Percentiles rank a stretch among this genome's conserved stretches.
Conservation (phyloP, 805 yeast species). For the Candida vaughaniae region DNA sequence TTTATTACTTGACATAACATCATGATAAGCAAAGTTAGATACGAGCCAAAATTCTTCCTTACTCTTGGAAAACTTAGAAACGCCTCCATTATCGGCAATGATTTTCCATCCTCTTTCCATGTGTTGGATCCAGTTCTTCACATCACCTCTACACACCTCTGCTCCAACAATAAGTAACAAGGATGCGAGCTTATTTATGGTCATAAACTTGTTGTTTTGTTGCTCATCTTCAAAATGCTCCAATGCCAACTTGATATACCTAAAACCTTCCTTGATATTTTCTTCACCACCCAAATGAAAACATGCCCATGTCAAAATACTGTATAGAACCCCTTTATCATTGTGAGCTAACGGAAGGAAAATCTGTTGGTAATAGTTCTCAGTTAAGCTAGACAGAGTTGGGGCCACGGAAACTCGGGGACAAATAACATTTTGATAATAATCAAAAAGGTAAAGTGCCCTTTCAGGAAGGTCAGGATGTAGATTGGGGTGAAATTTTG, state of each 20-base stretch:
- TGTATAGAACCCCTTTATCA: slow-evolving; percentile 51
- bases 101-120: slow-evolving; percentile 65
- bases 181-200: slow-evolving; percentile 56
- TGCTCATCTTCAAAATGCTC: slow-evolving; percentile 27
- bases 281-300: slow-evolving; percentile 42
- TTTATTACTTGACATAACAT: slow-evolving; percentile 62
- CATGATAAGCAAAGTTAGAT: slow-evolving; percentile 80
- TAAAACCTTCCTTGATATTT: slow-evolving; percentile 48
- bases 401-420: slow-evolving; percentile 49
- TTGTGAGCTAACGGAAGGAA: slow-evolving; percentile 55
- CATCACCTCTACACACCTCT: slow-evolving; percentile 81
- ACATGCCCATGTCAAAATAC: slow-evolving; percentile 56
- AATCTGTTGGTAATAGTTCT: slow-evolving; percentile 51
- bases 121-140: slow-evolving; percentile 68
- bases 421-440: slow-evolving; percentile 47
- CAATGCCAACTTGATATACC: slow-evolving; percentile 48
- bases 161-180: slow-evolving; percentile 72
- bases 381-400: slow-evolving; percentile 32
- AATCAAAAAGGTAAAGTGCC: slow-evolving; percentile 44
- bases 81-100: slow-evolving; percentile 61
- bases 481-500: slow-evolving; percentile 20
- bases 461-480: slow-evolving; percentile 30
- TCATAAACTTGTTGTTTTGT: slow-evolving; percentile 27
- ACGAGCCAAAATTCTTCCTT: slow-evolving; percentile 70
- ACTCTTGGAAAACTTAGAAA: slow-evolving; percentile 49